Evolutionary conservation across 2,329 filamentous ascomycete species (phyloP).

Genomic region (Epichloe festucae): DNA sequence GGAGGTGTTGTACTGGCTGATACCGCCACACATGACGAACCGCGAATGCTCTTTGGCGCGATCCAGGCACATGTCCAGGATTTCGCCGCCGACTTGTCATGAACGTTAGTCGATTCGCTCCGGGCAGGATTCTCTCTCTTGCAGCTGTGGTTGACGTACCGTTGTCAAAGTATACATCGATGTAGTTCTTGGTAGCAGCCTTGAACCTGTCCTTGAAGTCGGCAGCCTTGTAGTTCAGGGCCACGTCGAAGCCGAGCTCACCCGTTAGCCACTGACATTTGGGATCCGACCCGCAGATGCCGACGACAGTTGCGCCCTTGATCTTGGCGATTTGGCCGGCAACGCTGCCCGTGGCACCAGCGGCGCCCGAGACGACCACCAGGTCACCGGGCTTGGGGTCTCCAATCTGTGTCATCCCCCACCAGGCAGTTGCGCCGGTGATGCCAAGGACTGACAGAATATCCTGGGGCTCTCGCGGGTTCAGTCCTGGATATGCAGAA

Average conservation of each 20-base stretch:
- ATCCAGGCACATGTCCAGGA: conserved; percentile 51
- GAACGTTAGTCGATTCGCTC: neutral
- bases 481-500: conserved; percentile 26
- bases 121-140: neutral
- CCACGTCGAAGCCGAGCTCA: conserved; percentile 53
- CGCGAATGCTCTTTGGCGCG: conserved; percentile 50
- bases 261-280: conserved; percentile 54
- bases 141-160: conserved; percentile 13
- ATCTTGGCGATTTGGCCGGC: conserved; percentile 69
- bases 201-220: conserved; percentile 49
- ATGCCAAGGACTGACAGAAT: conserved; percentile 49
- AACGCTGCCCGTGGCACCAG: conserved; percentile 64
- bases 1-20: conserved; percentile 54
- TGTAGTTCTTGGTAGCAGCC: conserved; percentile 43
- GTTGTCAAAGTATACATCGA: conserved; percentile 64
- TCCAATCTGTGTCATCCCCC: conserved; percentile 57
- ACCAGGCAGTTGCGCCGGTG: conserved; percentile 65
- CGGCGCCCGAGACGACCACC: conserved; percentile 66
- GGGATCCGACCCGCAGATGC: conserved; percentile 51
- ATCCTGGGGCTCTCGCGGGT: conserved; percentile 35
- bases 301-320: conserved; percentile 48
- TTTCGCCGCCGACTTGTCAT: conserved; percentile 50
- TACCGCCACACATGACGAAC: conserved; percentile 60
- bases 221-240: conserved; percentile 55
- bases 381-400: conserved; percentile 56